Percentiles rank a stretch among this genome's conserved stretches.
Conservation (phyloP, 106 monocot genomes). For the Hemerocallis citrina region DNA sequence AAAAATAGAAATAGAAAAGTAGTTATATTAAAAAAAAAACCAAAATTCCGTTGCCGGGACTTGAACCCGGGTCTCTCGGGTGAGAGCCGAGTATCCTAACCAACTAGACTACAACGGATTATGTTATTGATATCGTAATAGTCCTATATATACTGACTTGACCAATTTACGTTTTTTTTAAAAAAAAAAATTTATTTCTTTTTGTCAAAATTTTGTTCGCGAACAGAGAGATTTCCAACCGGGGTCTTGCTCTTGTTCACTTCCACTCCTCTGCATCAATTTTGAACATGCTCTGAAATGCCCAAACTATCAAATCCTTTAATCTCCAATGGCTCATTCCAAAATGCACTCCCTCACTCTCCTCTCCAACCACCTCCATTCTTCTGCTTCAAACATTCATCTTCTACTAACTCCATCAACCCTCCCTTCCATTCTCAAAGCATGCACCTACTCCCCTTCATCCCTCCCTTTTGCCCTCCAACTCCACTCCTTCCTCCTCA, state of each 20-base stretch:
- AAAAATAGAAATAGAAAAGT: no score
- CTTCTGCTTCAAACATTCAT: conserved; percentile 1
- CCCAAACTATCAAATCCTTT: conserved; percentile 2
- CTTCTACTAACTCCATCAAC: background rate
- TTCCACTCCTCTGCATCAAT: no score
- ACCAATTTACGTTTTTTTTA: no score
- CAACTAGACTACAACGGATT: conserved; percentile 99
- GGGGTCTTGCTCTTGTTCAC: no score
- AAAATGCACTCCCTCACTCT: conserved; percentile 10
- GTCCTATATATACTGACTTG: no score
- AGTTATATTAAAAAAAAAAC: no score
- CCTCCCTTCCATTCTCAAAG: conserved; percentile 28
- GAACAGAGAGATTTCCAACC: no score
- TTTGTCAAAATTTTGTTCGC: no score
- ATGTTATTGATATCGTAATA: no score
- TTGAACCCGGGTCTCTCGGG: conserved; percentile 99
- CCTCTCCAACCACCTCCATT: conserved; percentile 18
- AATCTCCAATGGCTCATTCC: conserved; percentile 6
- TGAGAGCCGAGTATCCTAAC: conserved; percentile 99
- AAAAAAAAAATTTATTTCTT: no score
- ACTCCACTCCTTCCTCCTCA: conserved; percentile 28
- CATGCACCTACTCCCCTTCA: conserved; percentile 19
- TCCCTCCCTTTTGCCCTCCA: conserved; percentile 18
- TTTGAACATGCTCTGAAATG: no score
- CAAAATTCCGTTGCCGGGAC: conserved; percentile 94